Evolutionary conservation across 2,329 filamentous ascomycete species (phyloP), one percentile per base, ranked within the genome.

Genomic region (Taxawa tesnikishii): DNA sequence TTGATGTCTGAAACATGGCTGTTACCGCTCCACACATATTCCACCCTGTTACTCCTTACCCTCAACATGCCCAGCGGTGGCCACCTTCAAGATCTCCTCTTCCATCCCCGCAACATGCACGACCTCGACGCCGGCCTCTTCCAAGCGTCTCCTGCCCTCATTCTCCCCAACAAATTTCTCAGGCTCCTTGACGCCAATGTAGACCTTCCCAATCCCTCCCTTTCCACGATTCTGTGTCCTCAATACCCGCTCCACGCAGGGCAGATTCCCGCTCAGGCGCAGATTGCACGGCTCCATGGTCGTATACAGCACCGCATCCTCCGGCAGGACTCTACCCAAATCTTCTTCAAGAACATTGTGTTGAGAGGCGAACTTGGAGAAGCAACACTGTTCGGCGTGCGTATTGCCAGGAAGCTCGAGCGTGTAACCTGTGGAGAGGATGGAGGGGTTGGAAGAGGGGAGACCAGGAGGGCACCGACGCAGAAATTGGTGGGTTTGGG

Each of bases 331-430:
- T 12, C 60, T 48, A 10, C 56, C 57, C 4, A 84, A 65, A 1
- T 58, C 51, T 32, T 72, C 69, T 42, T 80, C 75, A 0, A 65
- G 39, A 23, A 55, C 38, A 13, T 41, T 43, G 40, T 56, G 51
- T 24, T 35, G 38, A 29, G 46, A 29, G 9, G 60, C 59, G 40
- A 77, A 68, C 54, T 98, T 96, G 29, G 77, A 58, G 35, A 98
- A 69, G 50, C 84, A 93, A 55, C 80, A 88, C 60, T 98, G 85
- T 53, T 98, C 90, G 3, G 90, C 90, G 51, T 98, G 90, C 0
- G 90, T 96, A 60, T 98, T 98, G 26, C 88, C 90, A 0, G 75
- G 68, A 4, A 87, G 73, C 56, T 98, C 88, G 37, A 94, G 69
- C 0, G 90, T 94, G 60, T 88, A 96, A 33, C 90, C 88, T 2